Base-by-base conservation (phyloP, 805 yeast species). In the Candida hungchunana region DNA sequence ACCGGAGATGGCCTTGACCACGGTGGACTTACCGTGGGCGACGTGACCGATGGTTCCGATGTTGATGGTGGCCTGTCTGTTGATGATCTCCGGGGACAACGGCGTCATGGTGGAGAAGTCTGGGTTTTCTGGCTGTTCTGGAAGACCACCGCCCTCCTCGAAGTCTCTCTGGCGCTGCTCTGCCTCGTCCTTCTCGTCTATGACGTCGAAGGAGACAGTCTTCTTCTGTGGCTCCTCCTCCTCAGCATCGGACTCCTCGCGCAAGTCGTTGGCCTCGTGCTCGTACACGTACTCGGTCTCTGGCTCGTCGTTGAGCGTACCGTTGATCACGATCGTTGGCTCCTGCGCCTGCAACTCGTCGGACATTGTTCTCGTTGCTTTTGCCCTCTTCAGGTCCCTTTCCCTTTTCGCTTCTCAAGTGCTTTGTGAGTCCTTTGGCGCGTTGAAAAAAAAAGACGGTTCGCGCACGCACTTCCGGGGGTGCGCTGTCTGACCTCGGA, bases 21-120 rank as follows among this genome's bases (percentile, higher is more conserved):
- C 96, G 9, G 96, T 87, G 39, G 88, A 78, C 64, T 87, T 87
- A 65, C 96, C 96, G 70, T 87, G 96, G 39, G 96, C 96, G 50
- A 87, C 96, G 65, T 86, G 96, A 44, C 95, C 96, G 62, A 87
- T 87, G 41, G 96, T 87, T 66, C 99, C 99, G 58, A 93, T 93
- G 65, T 93, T 93, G 60, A 93, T 87, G 32, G 99, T 93, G 44
- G 99, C 99, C 70, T 93, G 99, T 75, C 98, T 84, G 64, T 85
- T 86, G 67, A 93, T 93, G 59, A 93, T 94, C 58, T 89, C 98
- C 36, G 95, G 93, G 7, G 94, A 82, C 44, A 86, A 69, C 22
- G 98, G 97, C 31, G 90, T 85, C 66, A 93, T 67, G 48, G 67
- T 59, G 26, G 82, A 48, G 55, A 90, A 82, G 59, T 89, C 96